Evolutionary conservation across 345 rosid genomes (phyloP).

Genomic region (Ailanthus altissimus): DNA sequence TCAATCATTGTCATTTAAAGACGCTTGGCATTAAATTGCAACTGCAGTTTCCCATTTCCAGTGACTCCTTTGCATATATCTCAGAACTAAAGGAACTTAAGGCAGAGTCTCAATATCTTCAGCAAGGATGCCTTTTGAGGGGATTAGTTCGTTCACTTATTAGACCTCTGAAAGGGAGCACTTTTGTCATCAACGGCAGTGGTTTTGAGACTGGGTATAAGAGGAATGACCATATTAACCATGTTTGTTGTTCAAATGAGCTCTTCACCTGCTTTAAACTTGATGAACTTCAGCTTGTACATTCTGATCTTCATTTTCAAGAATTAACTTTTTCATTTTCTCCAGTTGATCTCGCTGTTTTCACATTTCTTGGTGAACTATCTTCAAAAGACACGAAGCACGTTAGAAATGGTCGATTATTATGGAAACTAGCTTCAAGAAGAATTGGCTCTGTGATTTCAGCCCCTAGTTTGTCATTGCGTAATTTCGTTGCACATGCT

Average conservation of each 20-base stretch:
- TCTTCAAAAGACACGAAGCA: constrained; percentile 43
- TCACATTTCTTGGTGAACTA: constrained; percentile 45
- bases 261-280: constrained; percentile 37
- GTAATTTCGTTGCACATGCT: constrained; percentile 47
- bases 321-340: constrained; percentile 52
- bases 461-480: constrained; percentile 60
- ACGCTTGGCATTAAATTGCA: constrained; percentile 43
- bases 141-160: constrained; percentile 52
- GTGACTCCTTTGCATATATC: constrained; percentile 43
- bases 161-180: constrained; percentile 49
- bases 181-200: constrained; percentile 46
- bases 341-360: constrained; percentile 59
- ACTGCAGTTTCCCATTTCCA: constrained; percentile 49
- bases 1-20: constrained; percentile 57
- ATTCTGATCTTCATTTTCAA: constrained; percentile 50
- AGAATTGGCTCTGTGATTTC: constrained; percentile 53
- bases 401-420: constrained; percentile 63
- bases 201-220: constrained; percentile 56
- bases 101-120: constrained; percentile 56
- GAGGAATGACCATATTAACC: constrained; percentile 41
- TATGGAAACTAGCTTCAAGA: constrained; percentile 82
- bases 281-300: constrained; percentile 54
- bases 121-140: constrained; percentile 51
- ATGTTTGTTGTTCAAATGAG: constrained; percentile 40
- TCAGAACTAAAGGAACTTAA: constrained; percentile 53